A percentile compares a stretch with the other conserved stretches of the same genome.
These are phyloP conservation scores for Coniosporium tulheliwenetii DNA, from an alignment of 2,329 filamentous ascomycete genomes.

Conservation along the genomic window DNA sequence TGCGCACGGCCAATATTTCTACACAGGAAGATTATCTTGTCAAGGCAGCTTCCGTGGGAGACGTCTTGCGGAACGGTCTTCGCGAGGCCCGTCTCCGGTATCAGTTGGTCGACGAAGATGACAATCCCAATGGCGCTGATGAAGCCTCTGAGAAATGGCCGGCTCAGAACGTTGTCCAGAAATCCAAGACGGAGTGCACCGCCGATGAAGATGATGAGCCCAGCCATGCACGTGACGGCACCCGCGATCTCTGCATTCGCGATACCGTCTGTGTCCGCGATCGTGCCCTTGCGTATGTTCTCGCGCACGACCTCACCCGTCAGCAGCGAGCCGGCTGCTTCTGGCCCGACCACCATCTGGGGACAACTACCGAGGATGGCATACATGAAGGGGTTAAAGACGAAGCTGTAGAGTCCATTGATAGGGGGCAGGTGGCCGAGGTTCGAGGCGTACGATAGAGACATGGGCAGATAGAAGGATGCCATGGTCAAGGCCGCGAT, in stretches of 20 bases:
- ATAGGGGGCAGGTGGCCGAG: slow-evolving; percentile 85
- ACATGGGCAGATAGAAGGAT: slow-evolving; percentile 98
- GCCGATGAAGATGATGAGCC: slow-evolving; percentile 74
- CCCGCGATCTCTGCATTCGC: slow-evolving; percentile 75
- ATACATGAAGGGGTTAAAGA: slow-evolving; percentile 84
- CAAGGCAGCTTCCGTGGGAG: slow-evolving; percentile 69
- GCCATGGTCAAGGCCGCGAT: slow-evolving; percentile 86
- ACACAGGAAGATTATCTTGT: slow-evolving; percentile 71
- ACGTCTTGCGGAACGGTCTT: slow-evolving; percentile 51
- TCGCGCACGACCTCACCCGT: slow-evolving; percentile 74
- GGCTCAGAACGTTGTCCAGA: slow-evolving; percentile 81
- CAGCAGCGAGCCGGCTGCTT: slow-evolving; percentile 82
- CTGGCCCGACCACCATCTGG: slow-evolving; percentile 85
- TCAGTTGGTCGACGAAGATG: slow-evolving; percentile 86
- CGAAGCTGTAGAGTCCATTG: slow-evolving; percentile 86
- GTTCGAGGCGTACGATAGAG: slow-evolving; percentile 81
- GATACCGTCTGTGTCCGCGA: slow-evolving; percentile 48
- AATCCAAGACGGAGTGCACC: slow-evolving; percentile 80
- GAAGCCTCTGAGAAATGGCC: slow-evolving; percentile 85
- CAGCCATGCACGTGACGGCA: slow-evolving; percentile 74
- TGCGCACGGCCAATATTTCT: slow-evolving; percentile 52
- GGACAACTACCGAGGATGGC: slow-evolving; percentile 82
- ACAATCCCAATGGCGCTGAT: slow-evolving; percentile 95
- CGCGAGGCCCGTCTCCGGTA: slow-evolving; percentile 73
- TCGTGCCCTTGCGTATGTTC: slow-evolving; percentile 54